These are phyloP conservation scores for Phytopythium aichiense DNA, from an alignment of 352 stramenopile species.

Conservation along the genomic window DNA sequence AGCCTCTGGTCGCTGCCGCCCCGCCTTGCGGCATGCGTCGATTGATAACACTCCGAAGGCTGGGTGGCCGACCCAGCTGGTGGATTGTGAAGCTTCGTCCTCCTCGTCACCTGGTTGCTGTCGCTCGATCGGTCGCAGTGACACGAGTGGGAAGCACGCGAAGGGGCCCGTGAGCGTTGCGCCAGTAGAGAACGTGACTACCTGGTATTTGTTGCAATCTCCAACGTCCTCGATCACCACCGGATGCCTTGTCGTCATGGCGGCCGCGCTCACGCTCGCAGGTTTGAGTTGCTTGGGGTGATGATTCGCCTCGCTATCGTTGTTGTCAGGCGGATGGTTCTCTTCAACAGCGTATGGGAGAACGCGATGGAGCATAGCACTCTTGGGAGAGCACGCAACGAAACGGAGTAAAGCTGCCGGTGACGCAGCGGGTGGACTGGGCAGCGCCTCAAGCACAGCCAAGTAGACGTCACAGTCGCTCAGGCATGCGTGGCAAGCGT, in stretches of 20 bases:
- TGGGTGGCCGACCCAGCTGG: not conserved
- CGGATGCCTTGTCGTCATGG: conserved; percentile 20
- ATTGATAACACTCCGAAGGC: conserved; percentile 52
- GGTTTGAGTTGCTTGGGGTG: not conserved
- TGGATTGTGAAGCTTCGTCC: not conserved
- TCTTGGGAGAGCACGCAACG: conserved; percentile 43
- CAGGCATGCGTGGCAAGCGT: conserved; percentile 49
- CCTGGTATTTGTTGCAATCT: conserved; percentile 3
- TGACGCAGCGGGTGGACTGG: conserved; percentile 21
- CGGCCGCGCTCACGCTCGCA: conserved; percentile 28
- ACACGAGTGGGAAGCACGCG: conserved; percentile 45
- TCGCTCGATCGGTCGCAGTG: not conserved
- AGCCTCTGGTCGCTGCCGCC: conserved; percentile 39
- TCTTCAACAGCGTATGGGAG: conserved; percentile 16
- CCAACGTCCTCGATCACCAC: conserved; percentile 39
- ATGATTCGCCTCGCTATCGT: not conserved
- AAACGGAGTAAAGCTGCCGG: conserved; percentile 38
- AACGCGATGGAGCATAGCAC: conserved; percentile 34
- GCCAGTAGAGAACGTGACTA: conserved; percentile 21
- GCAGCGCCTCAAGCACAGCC: conserved; percentile 52
- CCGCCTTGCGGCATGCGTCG: conserved; percentile 50
- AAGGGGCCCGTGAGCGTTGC: conserved; percentile 35
- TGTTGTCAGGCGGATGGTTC: not conserved
- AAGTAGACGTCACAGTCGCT: conserved; percentile 73
- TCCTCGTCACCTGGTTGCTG: not conserved